These are phyloP conservation scores for Cercophora samala DNA, from an alignment of 495 filamentous ascomycete genomes.

Conservation along the genomic window DNA sequence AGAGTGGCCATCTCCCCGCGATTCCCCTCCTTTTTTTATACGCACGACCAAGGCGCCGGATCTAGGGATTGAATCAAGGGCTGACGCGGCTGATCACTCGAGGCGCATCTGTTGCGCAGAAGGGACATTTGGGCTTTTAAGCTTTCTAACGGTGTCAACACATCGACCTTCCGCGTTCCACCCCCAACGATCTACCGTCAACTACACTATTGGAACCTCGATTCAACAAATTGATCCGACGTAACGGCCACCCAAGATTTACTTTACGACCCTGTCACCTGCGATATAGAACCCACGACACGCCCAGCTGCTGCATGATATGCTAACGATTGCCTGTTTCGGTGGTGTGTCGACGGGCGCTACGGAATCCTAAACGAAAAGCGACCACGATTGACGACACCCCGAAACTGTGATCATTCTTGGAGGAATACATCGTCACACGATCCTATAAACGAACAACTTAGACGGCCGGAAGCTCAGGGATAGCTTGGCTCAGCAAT, in stretches of 20 bases:
- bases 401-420: not conserved
- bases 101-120: conserved; percentile 11
- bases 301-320: not conserved
- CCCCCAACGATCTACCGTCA: not conserved
- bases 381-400: not conserved
- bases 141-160: not conserved
- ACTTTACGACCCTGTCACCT: not conserved
- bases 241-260: not conserved
- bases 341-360: not conserved
- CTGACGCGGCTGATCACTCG: conserved; percentile 1
- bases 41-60: not conserved
- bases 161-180: not conserved
- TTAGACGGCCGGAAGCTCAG: not conserved
- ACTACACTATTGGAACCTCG: not conserved
- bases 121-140: conserved; percentile 5
- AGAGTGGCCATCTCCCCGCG: not conserved
- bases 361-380: not conserved
- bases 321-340: not conserved
- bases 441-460: not conserved
- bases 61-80: not conserved
- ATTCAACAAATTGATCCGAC: not conserved
- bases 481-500: conserved; percentile 34
- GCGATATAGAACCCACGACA: not conserved
- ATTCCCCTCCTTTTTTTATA: not conserved
- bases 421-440: not conserved